phyloP scores from a whole-genome alignment of 176 grass and related monocot genomes.

The Oryza meyeriana region DNA sequence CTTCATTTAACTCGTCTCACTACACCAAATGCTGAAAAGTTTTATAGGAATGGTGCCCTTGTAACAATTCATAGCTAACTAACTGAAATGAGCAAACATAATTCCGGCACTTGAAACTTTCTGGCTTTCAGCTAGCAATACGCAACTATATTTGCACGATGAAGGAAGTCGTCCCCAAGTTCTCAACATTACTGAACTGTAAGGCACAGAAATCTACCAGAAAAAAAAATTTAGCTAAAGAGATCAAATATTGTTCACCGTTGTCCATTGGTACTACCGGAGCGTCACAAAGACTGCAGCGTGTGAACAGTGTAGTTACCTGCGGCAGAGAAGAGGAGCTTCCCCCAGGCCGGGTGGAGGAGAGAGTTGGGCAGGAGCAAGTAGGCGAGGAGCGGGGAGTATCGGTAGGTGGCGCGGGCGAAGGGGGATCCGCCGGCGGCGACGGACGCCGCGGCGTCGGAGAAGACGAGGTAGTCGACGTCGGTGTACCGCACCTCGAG shows the following conservation, averaged over 20 bases:
- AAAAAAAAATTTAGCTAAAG: not conserved
- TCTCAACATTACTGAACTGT: not conserved
- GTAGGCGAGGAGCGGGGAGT: constrained; percentile 83
- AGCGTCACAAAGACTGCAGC: not conserved
- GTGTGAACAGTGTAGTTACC: constrained; percentile 37
- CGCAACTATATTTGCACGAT: too few relatives aligned
- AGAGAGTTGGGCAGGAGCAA: constrained; percentile 78
- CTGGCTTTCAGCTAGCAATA: not conserved
- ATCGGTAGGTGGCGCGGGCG: constrained; percentile 77
- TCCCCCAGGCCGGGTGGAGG: constrained; percentile 73
- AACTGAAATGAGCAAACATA: not conserved
- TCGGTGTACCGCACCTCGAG: constrained; percentile 92
- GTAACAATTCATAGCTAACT: too few relatives aligned
- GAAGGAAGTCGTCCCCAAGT: not conserved
- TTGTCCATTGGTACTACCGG: not conserved
- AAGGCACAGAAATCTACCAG: not conserved
- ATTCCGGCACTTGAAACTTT: not conserved
- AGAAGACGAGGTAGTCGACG: constrained; percentile 94
- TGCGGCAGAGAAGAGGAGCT: constrained; percentile 82
- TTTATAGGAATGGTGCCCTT: not conserved
- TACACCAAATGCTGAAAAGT: not conserved
- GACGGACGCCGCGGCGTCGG: constrained; percentile 75
- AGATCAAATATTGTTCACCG: not conserved
- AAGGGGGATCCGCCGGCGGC: constrained; percentile 70
- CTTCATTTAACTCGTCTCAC: not conserved